A percentile compares a stretch with the other conserved stretches of the same genome.
Evolutionary conservation across 208 protist species (phyloP).

Genomic region (Strigomonas oncopelti): DNA sequence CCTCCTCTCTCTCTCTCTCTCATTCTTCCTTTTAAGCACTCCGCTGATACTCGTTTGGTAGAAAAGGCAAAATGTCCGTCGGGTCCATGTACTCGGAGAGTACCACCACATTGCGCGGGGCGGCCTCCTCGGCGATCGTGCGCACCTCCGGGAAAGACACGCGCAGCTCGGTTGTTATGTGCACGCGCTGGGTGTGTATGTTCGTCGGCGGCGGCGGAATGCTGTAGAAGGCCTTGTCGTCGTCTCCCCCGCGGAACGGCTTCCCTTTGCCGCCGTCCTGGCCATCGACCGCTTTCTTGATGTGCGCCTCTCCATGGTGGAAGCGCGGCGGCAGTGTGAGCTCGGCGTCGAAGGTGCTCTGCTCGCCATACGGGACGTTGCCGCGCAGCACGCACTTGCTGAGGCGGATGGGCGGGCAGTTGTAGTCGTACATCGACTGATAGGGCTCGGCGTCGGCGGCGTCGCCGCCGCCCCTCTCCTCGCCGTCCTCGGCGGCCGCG

Average conservation of each 20-base stretch:
- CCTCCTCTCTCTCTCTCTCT: no score
- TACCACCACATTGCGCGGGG: conserved; percentile 20
- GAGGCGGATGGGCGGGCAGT: conserved; percentile 5
- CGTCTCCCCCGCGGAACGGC: not conserved
- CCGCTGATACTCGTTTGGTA: conserved; percentile 18
- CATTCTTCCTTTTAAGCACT: not conserved
- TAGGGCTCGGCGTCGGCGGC: not conserved
- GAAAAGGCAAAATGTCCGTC: conserved; percentile 26
- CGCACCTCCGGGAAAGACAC: conserved; percentile 26
- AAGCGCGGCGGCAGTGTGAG: conserved; percentile 20
- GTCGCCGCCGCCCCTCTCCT: not conserved
- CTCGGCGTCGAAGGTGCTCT: conserved; percentile 6
- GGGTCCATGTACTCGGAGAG: conserved; percentile 31
- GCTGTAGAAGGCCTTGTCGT: not conserved
- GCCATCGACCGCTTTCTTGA: conserved; percentile 2
- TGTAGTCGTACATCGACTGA: conserved; percentile 9
- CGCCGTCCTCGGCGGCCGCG: not conserved
- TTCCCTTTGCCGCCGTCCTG: not conserved
- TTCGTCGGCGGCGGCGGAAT: conserved; percentile 12
- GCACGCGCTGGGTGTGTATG: conserved; percentile 13
- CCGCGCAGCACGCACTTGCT: not conserved
- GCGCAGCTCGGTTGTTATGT: conserved; percentile 22
- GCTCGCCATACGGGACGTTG: conserved; percentile 15
- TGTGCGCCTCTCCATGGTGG: conserved; percentile 7
- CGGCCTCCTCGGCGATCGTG: conserved; percentile 19